Evolutionary conservation across 2,329 filamentous ascomycete species (phyloP).

Genomic region (Alternaria angustiovoidea): DNA sequence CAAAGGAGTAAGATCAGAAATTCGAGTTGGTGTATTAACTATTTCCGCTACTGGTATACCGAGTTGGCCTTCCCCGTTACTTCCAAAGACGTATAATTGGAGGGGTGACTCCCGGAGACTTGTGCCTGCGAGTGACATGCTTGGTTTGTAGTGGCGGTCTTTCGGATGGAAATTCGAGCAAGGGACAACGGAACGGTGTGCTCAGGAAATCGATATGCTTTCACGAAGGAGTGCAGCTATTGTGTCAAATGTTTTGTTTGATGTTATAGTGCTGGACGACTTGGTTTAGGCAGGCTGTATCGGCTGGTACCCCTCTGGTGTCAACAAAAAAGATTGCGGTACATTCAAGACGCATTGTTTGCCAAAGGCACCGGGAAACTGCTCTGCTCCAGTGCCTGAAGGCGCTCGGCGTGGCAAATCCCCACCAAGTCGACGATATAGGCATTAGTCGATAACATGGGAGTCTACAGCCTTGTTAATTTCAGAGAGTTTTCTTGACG

Average conservation of each 20-base stretch:
- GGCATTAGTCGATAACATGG: not conserved
- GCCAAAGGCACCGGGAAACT: not conserved
- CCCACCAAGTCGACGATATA: not conserved
- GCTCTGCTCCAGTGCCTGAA: not conserved
- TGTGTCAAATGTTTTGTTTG: no score
- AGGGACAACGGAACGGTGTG: not conserved
- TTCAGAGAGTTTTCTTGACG: not conserved
- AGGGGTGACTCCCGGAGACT: not conserved
- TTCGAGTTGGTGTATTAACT: slow-evolving; percentile 27
- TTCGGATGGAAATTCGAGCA: not conserved
- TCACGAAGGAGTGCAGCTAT: no score
- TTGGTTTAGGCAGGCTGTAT: not conserved
- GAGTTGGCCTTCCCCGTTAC: slow-evolving; percentile 62
- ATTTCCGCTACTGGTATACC: slow-evolving; percentile 57
- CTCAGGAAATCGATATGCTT: not conserved
- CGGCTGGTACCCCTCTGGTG: not conserved
- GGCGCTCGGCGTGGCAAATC: not conserved
- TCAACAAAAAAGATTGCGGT: not conserved
- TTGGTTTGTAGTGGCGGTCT: not conserved
- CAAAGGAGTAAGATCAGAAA: not conserved
- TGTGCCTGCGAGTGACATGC: not conserved
- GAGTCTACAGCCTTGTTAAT: not conserved
- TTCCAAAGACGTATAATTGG: slow-evolving; percentile 58
- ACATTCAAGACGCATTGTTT: not conserved
- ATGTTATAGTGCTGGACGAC: not conserved